These are phyloP conservation scores for Fusarium transvaalense DNA, from an alignment of 2,329 filamentous ascomycete genomes.

Conservation along the genomic window DNA sequence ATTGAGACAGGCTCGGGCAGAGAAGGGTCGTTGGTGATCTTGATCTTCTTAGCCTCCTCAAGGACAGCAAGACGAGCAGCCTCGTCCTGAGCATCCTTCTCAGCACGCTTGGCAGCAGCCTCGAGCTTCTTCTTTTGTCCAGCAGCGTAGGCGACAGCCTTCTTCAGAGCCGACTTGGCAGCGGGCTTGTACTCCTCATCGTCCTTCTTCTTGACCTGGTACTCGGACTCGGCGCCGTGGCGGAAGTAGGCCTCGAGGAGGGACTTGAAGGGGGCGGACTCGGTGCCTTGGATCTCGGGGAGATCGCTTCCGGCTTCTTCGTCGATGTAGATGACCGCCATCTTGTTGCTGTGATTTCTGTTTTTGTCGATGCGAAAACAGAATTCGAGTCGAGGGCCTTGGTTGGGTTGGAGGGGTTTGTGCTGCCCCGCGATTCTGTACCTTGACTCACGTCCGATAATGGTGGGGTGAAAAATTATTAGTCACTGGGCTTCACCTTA, in stretches of 20 bases:
- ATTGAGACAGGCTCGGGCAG: constrained; percentile 82
- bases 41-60: constrained; percentile 49
- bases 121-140: constrained; percentile 47
- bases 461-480: constrained; percentile 42
- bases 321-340: constrained; percentile 67
- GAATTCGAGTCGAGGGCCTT: constrained; percentile 17
- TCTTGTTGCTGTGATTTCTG: constrained; percentile 45
- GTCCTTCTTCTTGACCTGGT: constrained; percentile 61
- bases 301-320: constrained; percentile 83
- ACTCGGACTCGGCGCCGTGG: constrained; percentile 49
- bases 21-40: constrained; percentile 70
- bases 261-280: constrained; percentile 83
- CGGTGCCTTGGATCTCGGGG: constrained; percentile 73
- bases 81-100: constrained; percentile 46
- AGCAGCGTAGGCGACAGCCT: constrained; percentile 45
- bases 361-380: constrained; percentile 26
- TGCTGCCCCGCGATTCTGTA: constrained; percentile 36
- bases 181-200: constrained; percentile 49
- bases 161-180: constrained; percentile 49
- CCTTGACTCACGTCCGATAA: constrained; percentile 41
- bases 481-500: constrained; percentile 31
- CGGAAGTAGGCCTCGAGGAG: constrained; percentile 79
- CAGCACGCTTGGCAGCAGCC: constrained; percentile 45
- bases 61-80: constrained; percentile 42
- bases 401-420: constrained; percentile 35